Evolutionary conservation across 352 stramenopile species (phyloP), one percentile per base, ranked within the genome.

Genomic region (Phytophthora pistaciae): DNA sequence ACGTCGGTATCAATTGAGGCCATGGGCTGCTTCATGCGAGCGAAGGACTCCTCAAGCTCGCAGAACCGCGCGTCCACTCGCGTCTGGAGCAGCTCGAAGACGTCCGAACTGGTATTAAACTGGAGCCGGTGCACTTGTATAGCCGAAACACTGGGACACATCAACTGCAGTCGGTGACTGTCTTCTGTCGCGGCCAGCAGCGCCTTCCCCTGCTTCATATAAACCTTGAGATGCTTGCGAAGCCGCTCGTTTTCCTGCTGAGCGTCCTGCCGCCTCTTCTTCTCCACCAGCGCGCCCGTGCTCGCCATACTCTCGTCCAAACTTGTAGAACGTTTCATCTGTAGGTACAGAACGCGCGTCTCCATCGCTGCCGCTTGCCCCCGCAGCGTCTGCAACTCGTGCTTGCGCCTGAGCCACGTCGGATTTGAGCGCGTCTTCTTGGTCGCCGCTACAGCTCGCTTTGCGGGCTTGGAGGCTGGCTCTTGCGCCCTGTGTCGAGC

Each of bases 1-100:
- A 56, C 16, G 8, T 69, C 48, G 3, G 31, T 58, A 31, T 74
- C 27, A 54, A 27, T 44, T 2, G 53, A 55, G 4, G 36, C 31
- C 54, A 64, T 61, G 10, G 54, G 60, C 16, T 65, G 23, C 18
- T 65, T n/a, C 48, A 63, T 63, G 0, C 25, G 23, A 10, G 46
- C 13, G 11, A 69, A 57, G 11, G 55, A n/a, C 1, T 29, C 1
- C 16, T 65, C 44, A 9, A 73, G 8, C 50, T 74, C 46, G 16
- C 18, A 9, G 13, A 70, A 62, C 25, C 67, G 33, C 14, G 60
- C 42, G 48, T 74, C 52, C 1, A 70, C 9, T 62, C 38, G 65
- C 5, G 44, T 25, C 56, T 74, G 59, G 18, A 69, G 33, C 60
- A 63, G 64, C 25, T 74, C 60, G 36, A 66, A 74, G 5, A 70